phyloP scores from a whole-genome alignment of 2,329 filamentous ascomycete genomes.

The Phyllosticta capitalensis region DNA sequence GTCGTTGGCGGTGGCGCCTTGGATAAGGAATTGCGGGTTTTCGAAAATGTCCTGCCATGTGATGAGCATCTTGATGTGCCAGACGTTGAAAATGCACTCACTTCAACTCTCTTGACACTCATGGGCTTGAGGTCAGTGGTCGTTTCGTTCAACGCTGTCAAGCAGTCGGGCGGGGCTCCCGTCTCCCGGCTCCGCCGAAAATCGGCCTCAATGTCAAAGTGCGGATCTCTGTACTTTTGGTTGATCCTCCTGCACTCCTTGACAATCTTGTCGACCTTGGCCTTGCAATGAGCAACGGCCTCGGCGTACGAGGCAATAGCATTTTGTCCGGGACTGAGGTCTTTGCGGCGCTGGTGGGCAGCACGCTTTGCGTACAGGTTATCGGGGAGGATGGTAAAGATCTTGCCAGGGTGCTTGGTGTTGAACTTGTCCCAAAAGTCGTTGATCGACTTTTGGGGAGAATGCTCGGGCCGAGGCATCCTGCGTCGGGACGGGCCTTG shows the following conservation, averaged over 20 bases:
- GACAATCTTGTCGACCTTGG: constrained; percentile 46
- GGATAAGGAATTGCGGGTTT: constrained; percentile 63
- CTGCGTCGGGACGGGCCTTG: constrained; percentile 16
- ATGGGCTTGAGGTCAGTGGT: constrained; percentile 47
- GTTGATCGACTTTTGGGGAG: constrained; percentile 57
- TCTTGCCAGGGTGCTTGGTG: constrained; percentile 61
- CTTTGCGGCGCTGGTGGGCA: constrained; percentile 34
- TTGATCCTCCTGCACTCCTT: constrained; percentile 63
- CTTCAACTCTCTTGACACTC: constrained; percentile 61
- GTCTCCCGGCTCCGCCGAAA: constrained; percentile 37
- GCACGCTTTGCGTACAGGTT: constrained; percentile 49
- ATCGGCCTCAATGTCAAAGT: constrained; percentile 75
- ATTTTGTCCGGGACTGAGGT: constrained; percentile 40
- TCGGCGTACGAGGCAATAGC: constrained; percentile 61
- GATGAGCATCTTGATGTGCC: not conserved
- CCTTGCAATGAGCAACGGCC: constrained; percentile 57
- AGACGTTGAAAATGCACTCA: constrained; percentile 18
- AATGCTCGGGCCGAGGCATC: constrained; percentile 12
- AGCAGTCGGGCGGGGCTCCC: constrained; percentile 36
- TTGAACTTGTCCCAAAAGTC: constrained; percentile 62
- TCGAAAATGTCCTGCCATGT: constrained; percentile 68
- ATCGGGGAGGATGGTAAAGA: constrained; percentile 58
- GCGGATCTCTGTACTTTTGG: constrained; percentile 71
- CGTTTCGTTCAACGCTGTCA: constrained; percentile 33
- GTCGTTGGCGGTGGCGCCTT: constrained; percentile 66